Conservation (phyloP, 2,329 filamentous ascomycete species). For the Neonectria ditissima region DNA sequence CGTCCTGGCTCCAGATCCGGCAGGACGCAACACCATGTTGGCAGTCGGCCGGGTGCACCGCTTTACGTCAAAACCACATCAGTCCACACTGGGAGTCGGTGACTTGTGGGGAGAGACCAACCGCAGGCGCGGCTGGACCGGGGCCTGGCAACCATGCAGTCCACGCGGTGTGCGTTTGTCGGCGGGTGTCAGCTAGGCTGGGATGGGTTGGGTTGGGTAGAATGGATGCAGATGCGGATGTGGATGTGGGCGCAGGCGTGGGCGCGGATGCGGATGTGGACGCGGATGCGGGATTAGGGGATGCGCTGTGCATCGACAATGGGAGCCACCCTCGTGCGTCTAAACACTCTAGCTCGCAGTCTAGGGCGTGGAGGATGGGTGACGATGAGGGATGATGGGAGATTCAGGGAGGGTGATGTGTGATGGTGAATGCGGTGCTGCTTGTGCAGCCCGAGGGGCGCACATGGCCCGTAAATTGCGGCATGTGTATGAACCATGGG, state of each 20-base stretch:
- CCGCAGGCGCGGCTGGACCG: constrained; percentile 35
- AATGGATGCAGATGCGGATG: constrained; percentile 25
- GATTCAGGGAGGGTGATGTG: constrained; percentile 9
- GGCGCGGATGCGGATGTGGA: constrained; percentile 14
- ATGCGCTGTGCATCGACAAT: constrained; percentile 40
- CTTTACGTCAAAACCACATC: constrained; percentile 47
- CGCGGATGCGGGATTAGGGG: constrained; percentile 38
- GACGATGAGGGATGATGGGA: constrained; percentile 14
- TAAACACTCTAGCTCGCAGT: constrained; percentile 26
- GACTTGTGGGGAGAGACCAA: constrained; percentile 37
- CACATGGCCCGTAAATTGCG: constrained; percentile 14
- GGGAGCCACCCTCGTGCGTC: constrained; percentile 37
- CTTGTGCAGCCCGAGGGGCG: constrained; percentile 9
- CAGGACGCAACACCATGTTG: constrained; percentile 43
- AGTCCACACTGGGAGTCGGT: constrained; percentile 38
- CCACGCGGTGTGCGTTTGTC: constrained; percentile 33
- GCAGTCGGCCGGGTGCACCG: constrained; percentile 32
- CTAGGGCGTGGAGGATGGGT: constrained; percentile 11
- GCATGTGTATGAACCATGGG: constrained; percentile 4
- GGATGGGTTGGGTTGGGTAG: constrained; percentile 35
- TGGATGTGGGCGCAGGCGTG: too few relatives aligned
- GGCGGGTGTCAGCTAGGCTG: constrained; percentile 29
- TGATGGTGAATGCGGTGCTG: constrained; percentile 11
- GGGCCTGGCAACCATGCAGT: constrained; percentile 31
- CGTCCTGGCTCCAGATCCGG: constrained; percentile 42